Evolutionary conservation across 1,284 basidiomycete species (phyloP).

Genomic region (Pseudozyma thailandica): DNA sequence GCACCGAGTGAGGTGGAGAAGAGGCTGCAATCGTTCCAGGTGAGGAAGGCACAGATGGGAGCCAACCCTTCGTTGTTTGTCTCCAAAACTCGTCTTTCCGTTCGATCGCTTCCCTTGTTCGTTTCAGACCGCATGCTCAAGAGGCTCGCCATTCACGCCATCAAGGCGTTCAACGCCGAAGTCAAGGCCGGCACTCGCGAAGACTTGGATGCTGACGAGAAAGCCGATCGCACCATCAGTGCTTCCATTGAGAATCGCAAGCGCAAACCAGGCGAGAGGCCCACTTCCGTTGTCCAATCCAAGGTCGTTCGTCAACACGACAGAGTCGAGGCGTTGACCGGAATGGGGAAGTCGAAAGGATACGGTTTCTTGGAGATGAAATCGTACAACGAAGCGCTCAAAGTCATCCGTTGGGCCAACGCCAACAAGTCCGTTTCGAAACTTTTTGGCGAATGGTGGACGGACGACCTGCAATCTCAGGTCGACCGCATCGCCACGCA

Average conservation of each 20-base stretch:
- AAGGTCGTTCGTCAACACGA: slow-evolving; percentile 90
- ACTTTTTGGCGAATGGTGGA: slow-evolving; percentile 58
- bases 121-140: slow-evolving; percentile 89
- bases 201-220: slow-evolving; percentile 79
- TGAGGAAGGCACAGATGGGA: slow-evolving; percentile 69
- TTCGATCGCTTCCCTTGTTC: slow-evolving; percentile 90
- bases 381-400: slow-evolving; percentile 86
- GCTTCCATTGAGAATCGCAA: slow-evolving; percentile 55
- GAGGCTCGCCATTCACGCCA: slow-evolving; percentile 83
- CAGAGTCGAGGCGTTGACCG: slow-evolving; percentile 85
- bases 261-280: slow-evolving; percentile 70
- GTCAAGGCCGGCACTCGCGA: slow-evolving; percentile 76
- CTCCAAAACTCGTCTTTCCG: slow-evolving; percentile 89
- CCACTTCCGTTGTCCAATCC: slow-evolving; percentile 77
- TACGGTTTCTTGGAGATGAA: slow-evolving; percentile 96
- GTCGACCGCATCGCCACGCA: slow-evolving; percentile 44
- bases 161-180: slow-evolving; percentile 82
- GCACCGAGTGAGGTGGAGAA: slow-evolving; percentile 58
- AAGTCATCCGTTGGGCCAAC: slow-evolving; percentile 92
- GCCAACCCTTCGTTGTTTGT: slow-evolving; percentile 94
- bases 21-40: slow-evolving; percentile 57
- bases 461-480: slow-evolving; percentile 54
- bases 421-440: slow-evolving; percentile 73
- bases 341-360: slow-evolving; percentile 86
- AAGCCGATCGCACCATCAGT: slow-evolving; percentile 69